Evolutionary conservation across 2,329 filamentous ascomycete species (phyloP), one percentile per base, ranked within the genome.

Genomic region (Arthrobotrys megalospora): DNA sequence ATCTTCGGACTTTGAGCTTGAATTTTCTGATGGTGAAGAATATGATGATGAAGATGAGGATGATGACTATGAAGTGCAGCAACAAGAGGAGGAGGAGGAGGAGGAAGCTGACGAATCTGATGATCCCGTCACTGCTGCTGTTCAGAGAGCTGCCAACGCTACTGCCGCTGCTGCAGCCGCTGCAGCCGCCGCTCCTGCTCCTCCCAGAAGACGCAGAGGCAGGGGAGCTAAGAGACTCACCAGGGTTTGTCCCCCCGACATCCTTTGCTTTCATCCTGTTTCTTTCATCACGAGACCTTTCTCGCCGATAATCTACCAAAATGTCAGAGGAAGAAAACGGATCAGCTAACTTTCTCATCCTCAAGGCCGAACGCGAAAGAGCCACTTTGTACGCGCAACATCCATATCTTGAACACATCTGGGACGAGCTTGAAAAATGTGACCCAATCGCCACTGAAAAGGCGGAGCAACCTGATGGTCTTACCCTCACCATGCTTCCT

Each of bases 401-500:
- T 83, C 94, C 95, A 0, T 88, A 90, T 67, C 88, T 99, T 47
- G 86, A 85, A 50, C 93, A 90, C 0, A 96, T 98, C 93, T 99
- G 96, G 96, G 84, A 88, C 2, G 89, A 92, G 24, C 86, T 98
- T 1, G 87, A 91, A 83, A 87, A 89, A 0, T 88, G 91, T 80
- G 89, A 92, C 0, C 85, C 91, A 16, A 89, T 97, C 79, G 88
- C 89, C 32, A 85, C 87, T 24, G 86, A 89, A 77, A 87, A 87
- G 80, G 92, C 91, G 38, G 85, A 88, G 75, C 93, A 97, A 82
- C 96, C 96, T 3, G 83, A 85, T 6, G 90, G 88, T 2, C 97
- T 99, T 80, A 93, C 89, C 64, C 91, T 95, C 45, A 91, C 91
- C 69, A 87, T 99, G 80, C 97, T 99, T 84, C 91, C 92, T 0